A percentile compares a stretch with the other conserved stretches of the same genome.
These are phyloP conservation scores for Yarrowia sp. DNA, from an alignment of 805 yeast genomes.

Conservation along the genomic window DNA sequence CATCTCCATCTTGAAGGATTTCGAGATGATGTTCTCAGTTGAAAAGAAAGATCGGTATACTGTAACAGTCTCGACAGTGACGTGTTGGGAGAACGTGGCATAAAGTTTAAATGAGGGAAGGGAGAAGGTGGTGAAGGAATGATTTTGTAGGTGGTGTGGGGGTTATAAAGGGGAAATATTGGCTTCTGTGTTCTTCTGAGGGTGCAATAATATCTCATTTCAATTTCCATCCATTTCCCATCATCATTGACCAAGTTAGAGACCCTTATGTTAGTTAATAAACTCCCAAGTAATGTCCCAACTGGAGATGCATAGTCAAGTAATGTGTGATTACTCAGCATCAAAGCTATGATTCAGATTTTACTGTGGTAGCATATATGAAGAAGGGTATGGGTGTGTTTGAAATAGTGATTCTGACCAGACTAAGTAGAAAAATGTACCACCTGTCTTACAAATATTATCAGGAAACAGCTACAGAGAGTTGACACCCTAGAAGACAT, in stretches of 20 bases:
- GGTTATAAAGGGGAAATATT: neutral
- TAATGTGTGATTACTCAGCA: neutral
- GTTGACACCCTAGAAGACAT: too few species aligned
- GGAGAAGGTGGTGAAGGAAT: neutral
- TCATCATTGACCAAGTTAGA: neutral
- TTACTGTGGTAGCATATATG: too few species aligned
- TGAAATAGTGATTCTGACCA: too few species aligned
- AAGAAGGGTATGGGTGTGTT: too few species aligned
- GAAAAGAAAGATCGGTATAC: constrained; percentile 3
- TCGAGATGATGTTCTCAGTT: constrained; percentile 5
- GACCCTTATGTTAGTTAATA: neutral
- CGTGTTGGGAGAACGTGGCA: constrained; percentile 39
- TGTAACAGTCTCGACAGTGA: neutral
- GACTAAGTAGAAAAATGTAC: too few species aligned
- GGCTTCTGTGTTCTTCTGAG: too few species aligned
- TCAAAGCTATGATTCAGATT: neutral
- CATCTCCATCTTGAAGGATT: constrained; percentile 38
- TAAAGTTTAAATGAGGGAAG: neutral
- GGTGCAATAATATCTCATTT: too few species aligned
- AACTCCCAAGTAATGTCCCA: neutral
- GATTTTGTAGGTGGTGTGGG: neutral
- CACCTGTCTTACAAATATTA: too few species aligned
- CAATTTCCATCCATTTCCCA: neutral
- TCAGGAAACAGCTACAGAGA: too few species aligned
- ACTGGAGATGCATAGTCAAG: neutral